These are phyloP conservation scores for Dryas octopetala DNA, from an alignment of 306 rosid species.

Conservation along the genomic window DNA sequence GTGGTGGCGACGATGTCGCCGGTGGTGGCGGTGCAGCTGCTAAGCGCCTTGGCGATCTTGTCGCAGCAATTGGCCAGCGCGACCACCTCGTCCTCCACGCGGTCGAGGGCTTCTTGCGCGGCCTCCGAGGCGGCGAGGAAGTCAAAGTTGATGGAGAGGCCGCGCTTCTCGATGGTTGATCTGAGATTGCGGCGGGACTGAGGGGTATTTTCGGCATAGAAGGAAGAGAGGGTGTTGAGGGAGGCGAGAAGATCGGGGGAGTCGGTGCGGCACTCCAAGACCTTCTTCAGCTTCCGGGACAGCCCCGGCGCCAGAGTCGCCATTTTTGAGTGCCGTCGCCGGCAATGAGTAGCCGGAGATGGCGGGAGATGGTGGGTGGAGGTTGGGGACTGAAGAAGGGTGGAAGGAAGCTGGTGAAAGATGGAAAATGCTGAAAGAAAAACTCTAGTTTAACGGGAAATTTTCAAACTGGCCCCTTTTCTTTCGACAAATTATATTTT, in stretches of 20 bases:
- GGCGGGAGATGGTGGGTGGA: too few species aligned
- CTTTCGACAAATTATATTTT: too few species aligned
- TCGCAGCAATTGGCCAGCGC: constrained; percentile 79
- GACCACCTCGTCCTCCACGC: constrained; percentile 77
- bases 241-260: constrained; percentile 82
- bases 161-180: constrained; percentile 82
- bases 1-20: constrained; percentile 89
- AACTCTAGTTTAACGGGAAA: too few species aligned
- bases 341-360: too few species aligned
- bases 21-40: constrained; percentile 74
- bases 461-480: too few species aligned
- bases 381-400: too few species aligned
- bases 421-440: too few species aligned
- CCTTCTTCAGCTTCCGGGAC: constrained; percentile 96
- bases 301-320: constrained; percentile 87
- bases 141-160: constrained; percentile 73
- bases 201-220: constrained; percentile 78
- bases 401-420: too few species aligned
- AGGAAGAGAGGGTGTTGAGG: constrained; percentile 76
- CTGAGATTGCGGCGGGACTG: constrained; percentile 93
- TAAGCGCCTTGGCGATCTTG: constrained; percentile 75
- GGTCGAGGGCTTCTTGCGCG: constrained; percentile 76
- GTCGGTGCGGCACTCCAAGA: constrained; percentile 78
- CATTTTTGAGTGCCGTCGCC: constrained; percentile 25
- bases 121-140: constrained; percentile 71